Evolutionary conservation across 2,329 filamentous ascomycete genomes (phyloP).

Genomic region (Claviceps sp.): DNA sequence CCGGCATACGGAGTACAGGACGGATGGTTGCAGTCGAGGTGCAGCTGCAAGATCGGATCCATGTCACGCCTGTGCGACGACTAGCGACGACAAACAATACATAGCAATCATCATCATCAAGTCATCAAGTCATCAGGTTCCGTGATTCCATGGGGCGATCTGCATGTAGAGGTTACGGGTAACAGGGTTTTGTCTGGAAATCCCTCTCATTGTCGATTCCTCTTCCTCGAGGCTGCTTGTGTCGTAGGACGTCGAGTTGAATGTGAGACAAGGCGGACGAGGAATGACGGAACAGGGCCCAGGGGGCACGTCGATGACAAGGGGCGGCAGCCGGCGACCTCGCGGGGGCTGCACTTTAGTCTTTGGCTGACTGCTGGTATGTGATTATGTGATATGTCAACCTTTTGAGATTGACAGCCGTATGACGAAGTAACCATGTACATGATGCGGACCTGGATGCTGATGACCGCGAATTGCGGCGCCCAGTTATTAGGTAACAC

Average conservation of each 20-base stretch:
- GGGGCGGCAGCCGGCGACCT: no score
- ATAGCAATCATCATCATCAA: no score
- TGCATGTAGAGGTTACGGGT: neutral
- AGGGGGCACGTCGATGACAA: neutral
- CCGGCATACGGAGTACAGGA: neutral
- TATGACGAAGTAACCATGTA: no score
- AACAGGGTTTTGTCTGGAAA: neutral
- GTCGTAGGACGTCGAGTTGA: neutral
- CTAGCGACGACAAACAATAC: neutral
- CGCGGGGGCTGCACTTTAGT: no score
- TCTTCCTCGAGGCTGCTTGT: neutral
- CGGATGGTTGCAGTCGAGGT: neutral
- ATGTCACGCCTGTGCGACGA: neutral
- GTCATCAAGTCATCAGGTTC: no score
- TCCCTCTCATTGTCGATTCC: neutral
- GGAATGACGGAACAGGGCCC: neutral
- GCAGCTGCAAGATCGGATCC: constrained; percentile 2
- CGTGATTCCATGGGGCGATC: no score
- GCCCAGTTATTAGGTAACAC: no score
- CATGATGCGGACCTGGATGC: no score
- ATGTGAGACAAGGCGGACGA: neutral
- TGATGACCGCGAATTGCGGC: no score
- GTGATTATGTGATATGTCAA: no score
- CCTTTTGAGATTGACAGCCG: no score
- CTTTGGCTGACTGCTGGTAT: no score